Evolutionary conservation across 352 stramenopile species (phyloP).

Genomic region (Phytophthora nicotianae): DNA sequence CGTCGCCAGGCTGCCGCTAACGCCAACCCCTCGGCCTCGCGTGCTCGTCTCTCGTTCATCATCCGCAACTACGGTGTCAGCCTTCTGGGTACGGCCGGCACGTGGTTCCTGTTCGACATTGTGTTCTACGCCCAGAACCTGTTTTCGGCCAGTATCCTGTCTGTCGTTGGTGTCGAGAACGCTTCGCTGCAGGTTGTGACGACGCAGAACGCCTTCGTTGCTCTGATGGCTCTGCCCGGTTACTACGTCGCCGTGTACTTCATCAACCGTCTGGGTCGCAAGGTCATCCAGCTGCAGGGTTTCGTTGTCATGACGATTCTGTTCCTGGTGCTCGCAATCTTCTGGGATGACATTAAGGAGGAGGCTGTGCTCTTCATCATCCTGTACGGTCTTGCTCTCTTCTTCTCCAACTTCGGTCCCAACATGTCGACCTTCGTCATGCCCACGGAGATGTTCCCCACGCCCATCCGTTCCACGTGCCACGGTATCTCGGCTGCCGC

Average conservation of each 20-base stretch:
- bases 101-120: slow-evolving; percentile 88
- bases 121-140: slow-evolving; percentile 79
- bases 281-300: slow-evolving; percentile 72
- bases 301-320: slow-evolving; percentile 70
- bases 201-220: slow-evolving; percentile 56
- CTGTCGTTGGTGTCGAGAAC: slow-evolving; percentile 51
- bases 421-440: slow-evolving; percentile 89
- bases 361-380: slow-evolving; percentile 64
- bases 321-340: slow-evolving; percentile 56
- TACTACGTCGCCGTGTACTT: slow-evolving; percentile 80
- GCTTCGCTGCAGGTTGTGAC: slow-evolving; percentile 51
- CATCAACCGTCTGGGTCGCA: slow-evolving; percentile 68
- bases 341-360: slow-evolving; percentile 60
- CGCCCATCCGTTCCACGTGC: slow-evolving; percentile 81
- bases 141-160: slow-evolving; percentile 69
- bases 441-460: slow-evolving; percentile 83
- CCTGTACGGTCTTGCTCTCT: slow-evolving; percentile 76
- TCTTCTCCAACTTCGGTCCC: slow-evolving; percentile 85
- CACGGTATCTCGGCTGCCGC: slow-evolving; percentile 66
- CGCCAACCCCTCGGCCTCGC: background rate
- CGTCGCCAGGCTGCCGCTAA: slow-evolving; percentile 4
- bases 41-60: slow-evolving; percentile 41
- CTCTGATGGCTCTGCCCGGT: slow-evolving; percentile 70
- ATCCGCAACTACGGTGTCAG: slow-evolving; percentile 45
- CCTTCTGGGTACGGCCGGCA: slow-evolving; percentile 66